A percentile compares a stretch with the other conserved stretches of the same genome.
These are phyloP conservation scores for Entomortierella lignicola DNA, from an alignment of 192 early-diverging fungal genomes.

Conservation along the genomic window DNA sequence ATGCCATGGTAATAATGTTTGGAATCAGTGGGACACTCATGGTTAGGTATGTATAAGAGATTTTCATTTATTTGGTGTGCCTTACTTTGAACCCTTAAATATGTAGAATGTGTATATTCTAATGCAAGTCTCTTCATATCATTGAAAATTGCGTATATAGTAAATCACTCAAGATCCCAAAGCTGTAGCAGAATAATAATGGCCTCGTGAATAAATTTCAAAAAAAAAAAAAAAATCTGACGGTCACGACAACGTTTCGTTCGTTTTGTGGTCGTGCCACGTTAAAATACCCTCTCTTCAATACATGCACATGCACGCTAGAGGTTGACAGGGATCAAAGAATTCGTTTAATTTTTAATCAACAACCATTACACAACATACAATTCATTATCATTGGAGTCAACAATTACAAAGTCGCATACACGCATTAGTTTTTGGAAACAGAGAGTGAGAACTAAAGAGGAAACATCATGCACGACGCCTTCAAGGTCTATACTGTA, in stretches of 20 bases:
- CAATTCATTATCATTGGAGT: too few relatives aligned
- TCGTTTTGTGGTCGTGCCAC: background rate
- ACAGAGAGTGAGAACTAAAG: background rate
- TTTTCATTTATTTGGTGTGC: background rate
- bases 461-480: constrained; percentile 72
- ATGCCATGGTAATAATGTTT: constrained; percentile 84
- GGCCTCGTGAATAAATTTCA: background rate
- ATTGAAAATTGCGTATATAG: too few relatives aligned
- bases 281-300: background rate
- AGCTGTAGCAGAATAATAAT: background rate
- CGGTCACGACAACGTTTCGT: background rate
- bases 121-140: too few relatives aligned
- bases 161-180: constrained; percentile 54
- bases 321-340: too few relatives aligned
- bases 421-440: background rate
- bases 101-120: too few relatives aligned
- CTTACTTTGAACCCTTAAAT: too few relatives aligned
- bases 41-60: constrained; percentile 74
- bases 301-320: too few relatives aligned
- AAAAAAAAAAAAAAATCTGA: constrained; percentile 2
- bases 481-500: constrained; percentile 79
- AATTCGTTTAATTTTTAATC: too few relatives aligned
- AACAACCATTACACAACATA: too few relatives aligned
- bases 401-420: too few relatives aligned
- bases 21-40: constrained; percentile 82